Base-by-base conservation (phyloP, 352 stramenopile species). In the Globisporangium viniferum region DNA sequence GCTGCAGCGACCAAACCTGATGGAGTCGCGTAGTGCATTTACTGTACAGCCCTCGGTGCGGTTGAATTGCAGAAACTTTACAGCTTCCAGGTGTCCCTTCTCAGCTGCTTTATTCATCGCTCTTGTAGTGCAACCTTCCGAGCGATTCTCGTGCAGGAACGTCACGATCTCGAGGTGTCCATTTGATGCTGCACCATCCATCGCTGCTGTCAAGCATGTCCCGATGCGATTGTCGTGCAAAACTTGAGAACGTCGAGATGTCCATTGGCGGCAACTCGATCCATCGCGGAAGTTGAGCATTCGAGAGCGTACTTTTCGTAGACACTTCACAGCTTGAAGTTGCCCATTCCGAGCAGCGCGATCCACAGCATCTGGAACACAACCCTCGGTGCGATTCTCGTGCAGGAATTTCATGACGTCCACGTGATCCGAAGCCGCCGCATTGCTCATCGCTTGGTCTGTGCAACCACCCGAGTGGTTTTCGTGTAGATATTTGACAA, bases 181-280 rank as follows among this genome's bases (percentile, higher is more conserved):
- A 3, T 27, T 20, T 2, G 7, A 29, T 24, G 48, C 18, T 5
- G 48, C 48, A 4, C 48, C n/a, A 18, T 18, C n/a, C 48, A 29
- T 55, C 20, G 39, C 39, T 20, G 0, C 14, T 2, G 12, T 5
- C 18, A 22, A 31, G 48, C 48, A 55, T 2, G n/a, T 27, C 3
- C 24, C 48, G 14, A 27, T 55, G n/a, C 48, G 48, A 18, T 55
- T 29, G 7, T 31, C n/a, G 20, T 55, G 48, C n/a, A 55, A 20
- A 55, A 55, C 48, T 55, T 55, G n/a, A 55, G n/a, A 14, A 55
- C n/a, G n/a, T 31, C n/a, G 8, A 55, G 48, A 10, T 55, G 48
- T 1, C 48, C n/a, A 12, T 55, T 31, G n/a, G 0, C 4, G 4
- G 48, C 9, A 5, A 5, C 3, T 27, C 24, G n/a, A 55, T 55